Evolutionary conservation across 192 early-diverging fungal genomes (phyloP), one percentile per base, ranked within the genome.

Genomic region (Dimargaris verticillata): DNA sequence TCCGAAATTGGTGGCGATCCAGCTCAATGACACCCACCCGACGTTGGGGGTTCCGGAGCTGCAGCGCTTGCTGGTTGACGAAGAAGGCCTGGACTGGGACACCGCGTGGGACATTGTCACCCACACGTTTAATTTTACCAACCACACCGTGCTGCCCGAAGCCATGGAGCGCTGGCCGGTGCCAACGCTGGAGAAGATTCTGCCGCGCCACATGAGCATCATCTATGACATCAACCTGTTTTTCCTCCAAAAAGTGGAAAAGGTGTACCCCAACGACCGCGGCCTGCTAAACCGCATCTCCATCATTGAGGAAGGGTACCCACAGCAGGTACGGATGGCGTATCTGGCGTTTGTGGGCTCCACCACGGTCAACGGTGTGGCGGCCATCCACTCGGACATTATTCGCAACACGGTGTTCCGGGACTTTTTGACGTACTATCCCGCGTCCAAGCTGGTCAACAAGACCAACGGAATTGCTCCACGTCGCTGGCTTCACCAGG

Each of bases 161-260:
- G 95, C 95, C 53, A 81, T 98, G 73, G 95, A 98, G 76, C 86
- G 84, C 67, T 98, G 95, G 95, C 81, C 92, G 2, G 93, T 97
- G 47, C 92, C 95, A 1, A 86, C 95, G 78, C 70, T 98, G 62
- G 76, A 83, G 67, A 85, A 95, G 66, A 79, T 98, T 20, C 77
- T 98, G 61, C 95, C 95, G 42, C 83, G 95, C 63, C 92, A 95
- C 73, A 86, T 98, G 89, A 88, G 90, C 71, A 92, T 98, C 71
- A 97, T 98, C 72, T 98, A 95, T 69, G 93, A 98, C 71, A 88
- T 98, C 81, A 98, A 98, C 73, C 74, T 98, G 76, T 98, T 83
- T 81, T 98, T 98, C 74, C 71, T 98, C 62, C 95, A 98, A 78
- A 74, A 75, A 52, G 93, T 98, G 24, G 95, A 98, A 75, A 77